Percentiles rank a stretch among this genome's conserved stretches.
phyloP scores from a whole-genome alignment of 139 green algal genomes.

The Chloropicon primus region DNA sequence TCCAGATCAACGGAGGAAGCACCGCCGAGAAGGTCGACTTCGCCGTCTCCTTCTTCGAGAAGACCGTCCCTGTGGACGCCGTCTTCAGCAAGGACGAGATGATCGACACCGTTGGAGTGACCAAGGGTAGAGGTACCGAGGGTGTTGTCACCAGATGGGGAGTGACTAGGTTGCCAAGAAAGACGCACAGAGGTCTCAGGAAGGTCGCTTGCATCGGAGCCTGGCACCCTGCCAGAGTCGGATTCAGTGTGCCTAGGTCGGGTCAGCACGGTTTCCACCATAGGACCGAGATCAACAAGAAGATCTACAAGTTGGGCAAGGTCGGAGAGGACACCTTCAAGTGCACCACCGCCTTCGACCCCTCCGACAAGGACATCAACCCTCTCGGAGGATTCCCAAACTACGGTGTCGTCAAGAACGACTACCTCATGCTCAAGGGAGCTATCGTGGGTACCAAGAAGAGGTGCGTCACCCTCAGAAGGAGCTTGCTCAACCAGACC shows the following conservation, averaged over 20 bases:
- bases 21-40: conserved; percentile 94
- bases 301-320: conserved; percentile 98
- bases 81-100: conserved; percentile 91
- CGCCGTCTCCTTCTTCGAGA: conserved; percentile 83
- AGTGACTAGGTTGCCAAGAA: conserved; percentile 93
- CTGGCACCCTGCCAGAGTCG: conserved; percentile 94
- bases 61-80: conserved; percentile 67
- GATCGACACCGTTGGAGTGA: conserved; percentile 98
- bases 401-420: conserved; percentile 91
- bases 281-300: conserved; percentile 99
- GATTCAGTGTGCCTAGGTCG: conserved; percentile 86
- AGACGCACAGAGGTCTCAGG: conserved; percentile 97
- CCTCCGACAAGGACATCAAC: conserved; percentile 94
- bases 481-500: conserved; percentile 82
- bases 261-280: conserved; percentile 97
- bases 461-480: conserved; percentile 88
- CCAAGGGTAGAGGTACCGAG: conserved; percentile 84
- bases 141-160: conserved; percentile 96
- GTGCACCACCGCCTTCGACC: conserved; percentile 87
- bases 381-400: conserved; percentile 98
- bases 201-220: conserved; percentile 98
- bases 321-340: conserved; percentile 70
- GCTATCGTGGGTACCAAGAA: conserved; percentile 81
- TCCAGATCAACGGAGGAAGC: conserved; percentile 94
- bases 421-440: conserved; percentile 98